Evolutionary conservation across 1,284 basidiomycete species (phyloP).

Genomic region (Meira nashicola): DNA sequence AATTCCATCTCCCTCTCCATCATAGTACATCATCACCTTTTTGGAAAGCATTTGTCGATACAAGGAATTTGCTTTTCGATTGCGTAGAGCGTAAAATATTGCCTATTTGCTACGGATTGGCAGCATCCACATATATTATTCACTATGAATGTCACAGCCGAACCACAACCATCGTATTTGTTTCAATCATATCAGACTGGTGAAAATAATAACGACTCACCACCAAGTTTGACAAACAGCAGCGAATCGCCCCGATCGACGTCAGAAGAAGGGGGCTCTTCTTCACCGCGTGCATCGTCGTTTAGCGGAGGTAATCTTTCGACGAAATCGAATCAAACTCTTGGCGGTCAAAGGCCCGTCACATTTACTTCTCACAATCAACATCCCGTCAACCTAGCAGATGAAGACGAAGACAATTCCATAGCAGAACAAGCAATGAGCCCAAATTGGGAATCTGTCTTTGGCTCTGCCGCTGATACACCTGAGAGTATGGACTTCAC

Average conservation of each 20-base stretch:
- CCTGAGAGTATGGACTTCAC: neutral
- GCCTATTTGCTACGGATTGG: too few relatives aligned
- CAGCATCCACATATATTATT: too few relatives aligned
- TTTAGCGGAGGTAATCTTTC: neutral
- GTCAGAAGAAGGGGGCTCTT: slow-evolving; percentile 6
- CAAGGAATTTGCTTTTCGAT: too few relatives aligned
- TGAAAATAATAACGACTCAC: slow-evolving; percentile 5
- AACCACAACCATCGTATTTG: too few relatives aligned
- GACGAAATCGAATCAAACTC: neutral
- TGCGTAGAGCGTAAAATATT: too few relatives aligned
- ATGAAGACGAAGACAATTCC: too few relatives aligned
- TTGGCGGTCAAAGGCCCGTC: neutral
- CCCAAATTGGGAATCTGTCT: slow-evolving; percentile 3
- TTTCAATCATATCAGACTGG: neutral
- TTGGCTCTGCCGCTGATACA: neutral
- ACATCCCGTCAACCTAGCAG: too few relatives aligned
- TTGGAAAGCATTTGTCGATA: too few relatives aligned
- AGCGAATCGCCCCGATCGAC: slow-evolving; percentile 12
- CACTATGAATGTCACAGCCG: too few relatives aligned
- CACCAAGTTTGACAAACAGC: slow-evolving; percentile 13
- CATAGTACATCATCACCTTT: too few relatives aligned
- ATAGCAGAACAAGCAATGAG: neutral
- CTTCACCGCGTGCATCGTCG: neutral
- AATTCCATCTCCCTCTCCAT: too few relatives aligned
- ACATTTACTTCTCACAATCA: too few relatives aligned